Conservation (phyloP, 2,329 filamentous ascomycete species). For the Monosporascus sp. region DNA sequence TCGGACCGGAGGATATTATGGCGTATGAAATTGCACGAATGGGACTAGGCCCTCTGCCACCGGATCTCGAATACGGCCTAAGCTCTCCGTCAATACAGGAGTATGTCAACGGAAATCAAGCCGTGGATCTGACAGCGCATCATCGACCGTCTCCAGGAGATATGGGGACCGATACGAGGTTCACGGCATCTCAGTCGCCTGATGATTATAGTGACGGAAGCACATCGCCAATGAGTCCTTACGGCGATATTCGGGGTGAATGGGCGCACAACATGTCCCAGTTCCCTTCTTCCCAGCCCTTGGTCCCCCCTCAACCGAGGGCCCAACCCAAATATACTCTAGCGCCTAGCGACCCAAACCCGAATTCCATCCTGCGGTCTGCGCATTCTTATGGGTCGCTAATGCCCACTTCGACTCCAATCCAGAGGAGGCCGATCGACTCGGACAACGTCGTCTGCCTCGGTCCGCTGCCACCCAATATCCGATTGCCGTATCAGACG, state of each 20-base stretch:
- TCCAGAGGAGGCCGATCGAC: constrained; percentile 48
- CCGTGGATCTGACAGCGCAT: constrained; percentile 24
- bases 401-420: constrained; percentile 21
- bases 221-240: constrained; percentile 43
- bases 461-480: constrained; percentile 47
- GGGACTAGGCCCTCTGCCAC: constrained; percentile 9
- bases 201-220: constrained; percentile 35
- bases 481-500: constrained; percentile 32
- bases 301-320: constrained; percentile 25
- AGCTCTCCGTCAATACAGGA: constrained; percentile 23
- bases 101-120: constrained; percentile 28
- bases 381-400: constrained; percentile 12
- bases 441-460: constrained; percentile 49
- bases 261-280: constrained; percentile 34
- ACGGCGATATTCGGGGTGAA: constrained; percentile 28
- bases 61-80: constrained; percentile 44
- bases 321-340: constrained; percentile 18
- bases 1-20: constrained; percentile 36
- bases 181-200: constrained; percentile 28
- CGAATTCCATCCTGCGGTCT: constrained; percentile 20
- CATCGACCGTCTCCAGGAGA: constrained; percentile 22
- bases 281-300: constrained; percentile 39
- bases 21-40: constrained; percentile 43
- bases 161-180: constrained; percentile 11
- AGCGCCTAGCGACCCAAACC: constrained; percentile 17